phyloP scores from a whole-genome alignment of 352 stramenopile genomes.

The Phytopythium cucurbitacearum region DNA sequence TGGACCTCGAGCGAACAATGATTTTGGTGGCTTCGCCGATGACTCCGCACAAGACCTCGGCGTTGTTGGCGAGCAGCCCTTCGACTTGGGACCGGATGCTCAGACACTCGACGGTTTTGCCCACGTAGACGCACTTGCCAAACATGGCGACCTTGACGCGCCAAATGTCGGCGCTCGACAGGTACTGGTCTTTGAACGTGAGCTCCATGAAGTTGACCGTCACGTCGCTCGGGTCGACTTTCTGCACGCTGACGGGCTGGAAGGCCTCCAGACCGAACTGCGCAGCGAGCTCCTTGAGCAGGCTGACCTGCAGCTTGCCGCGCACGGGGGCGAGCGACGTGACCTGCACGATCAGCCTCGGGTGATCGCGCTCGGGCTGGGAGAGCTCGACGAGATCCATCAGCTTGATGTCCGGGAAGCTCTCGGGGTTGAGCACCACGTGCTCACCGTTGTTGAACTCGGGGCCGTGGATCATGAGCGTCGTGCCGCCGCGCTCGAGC shows the following conservation, averaged over 20 bases:
- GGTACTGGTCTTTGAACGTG: constrained; percentile 89
- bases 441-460: constrained; percentile 67
- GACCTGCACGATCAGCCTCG: constrained; percentile 61
- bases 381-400: constrained; percentile 58
- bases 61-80: constrained; percentile 73
- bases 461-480: constrained; percentile 65
- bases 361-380: constrained; percentile 52
- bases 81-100: constrained; percentile 90
- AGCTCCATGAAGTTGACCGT: constrained; percentile 85
- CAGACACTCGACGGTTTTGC: constrained; percentile 57
- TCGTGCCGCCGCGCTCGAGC: constrained; percentile 32
- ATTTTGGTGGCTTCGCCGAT: constrained; percentile 96
- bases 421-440: constrained; percentile 73
- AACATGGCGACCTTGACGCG: constrained; percentile 81
- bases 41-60: constrained; percentile 86
- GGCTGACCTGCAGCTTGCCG: constrained; percentile 73
- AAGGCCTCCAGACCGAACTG: constrained; percentile 75
- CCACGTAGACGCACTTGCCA: constrained; percentile 73
- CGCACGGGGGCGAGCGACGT: constrained; percentile 55
- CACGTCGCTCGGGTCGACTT: constrained; percentile 51
- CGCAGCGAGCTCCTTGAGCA: constrained; percentile 67
- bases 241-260: constrained; percentile 44
- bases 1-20: constrained; percentile 92
- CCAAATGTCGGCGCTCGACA: constrained; percentile 89
- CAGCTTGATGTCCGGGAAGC: constrained; percentile 55